Conservation (phyloP, 305 asterid species). For the Fraxinus xanthoxyloides region DNA sequence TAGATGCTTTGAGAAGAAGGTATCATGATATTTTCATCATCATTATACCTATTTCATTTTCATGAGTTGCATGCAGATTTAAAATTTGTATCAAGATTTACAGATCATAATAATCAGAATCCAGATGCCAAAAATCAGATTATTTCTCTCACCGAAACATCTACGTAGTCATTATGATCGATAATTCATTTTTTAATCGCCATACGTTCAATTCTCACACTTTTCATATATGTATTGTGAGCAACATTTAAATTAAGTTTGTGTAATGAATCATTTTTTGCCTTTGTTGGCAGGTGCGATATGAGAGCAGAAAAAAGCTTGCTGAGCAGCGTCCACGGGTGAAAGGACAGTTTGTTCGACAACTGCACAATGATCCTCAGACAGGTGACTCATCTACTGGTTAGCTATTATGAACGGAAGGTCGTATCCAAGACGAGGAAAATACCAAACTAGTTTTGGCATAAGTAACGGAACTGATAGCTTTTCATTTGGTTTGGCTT, state of each 20-base stretch:
- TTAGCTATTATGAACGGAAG: conserved; percentile 22
- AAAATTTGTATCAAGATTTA: neutral
- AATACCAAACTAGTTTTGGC: conserved; percentile 27
- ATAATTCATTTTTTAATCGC: neutral
- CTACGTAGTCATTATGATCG: neutral
- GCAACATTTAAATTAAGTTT: neutral
- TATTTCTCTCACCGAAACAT: neutral
- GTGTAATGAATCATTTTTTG: neutral
- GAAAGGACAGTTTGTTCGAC: conserved; percentile 66
- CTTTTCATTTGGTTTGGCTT: conserved; percentile 23
- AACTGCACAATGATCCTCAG: conserved; percentile 32
- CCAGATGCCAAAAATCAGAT: neutral
- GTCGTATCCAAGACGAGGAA: neutral
- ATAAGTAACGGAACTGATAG: conserved; percentile 26
- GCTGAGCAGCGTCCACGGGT: conserved; percentile 67
- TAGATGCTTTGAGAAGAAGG: conserved; percentile 97
- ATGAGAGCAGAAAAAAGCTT: conserved; percentile 62
- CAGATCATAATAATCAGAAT: neutral
- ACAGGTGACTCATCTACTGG: conserved; percentile 27
- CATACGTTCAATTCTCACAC: neutral
- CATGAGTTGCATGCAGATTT: neutral
- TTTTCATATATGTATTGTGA: neutral
- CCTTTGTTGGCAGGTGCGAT: conserved; percentile 42
- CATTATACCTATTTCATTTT: neutral
- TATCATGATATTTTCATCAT: conserved; percentile 15